Conservation (phyloP, 2,329 filamentous ascomycete species). For the Lachnellula cervina region DNA sequence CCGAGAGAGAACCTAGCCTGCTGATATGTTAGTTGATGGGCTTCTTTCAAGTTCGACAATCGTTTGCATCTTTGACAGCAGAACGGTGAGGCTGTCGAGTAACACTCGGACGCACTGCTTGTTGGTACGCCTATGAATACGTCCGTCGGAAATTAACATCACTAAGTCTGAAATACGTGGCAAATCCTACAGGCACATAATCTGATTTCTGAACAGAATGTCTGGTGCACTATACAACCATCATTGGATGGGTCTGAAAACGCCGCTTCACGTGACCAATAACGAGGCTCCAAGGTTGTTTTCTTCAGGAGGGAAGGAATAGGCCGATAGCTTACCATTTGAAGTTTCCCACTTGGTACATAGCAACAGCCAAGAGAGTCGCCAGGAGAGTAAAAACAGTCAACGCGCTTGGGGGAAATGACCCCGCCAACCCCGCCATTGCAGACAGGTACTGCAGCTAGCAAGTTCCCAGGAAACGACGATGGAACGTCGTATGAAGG, state of each 20-base stretch:
- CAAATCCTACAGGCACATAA: no score
- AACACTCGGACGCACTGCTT: no score
- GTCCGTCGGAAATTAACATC: no score
- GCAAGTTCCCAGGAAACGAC: neutral
- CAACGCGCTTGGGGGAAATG: conserved; percentile 1
- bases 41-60: no score
- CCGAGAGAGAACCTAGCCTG: conserved; percentile 2
- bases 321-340: conserved; percentile 18
- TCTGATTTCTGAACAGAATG: no score
- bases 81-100: no score
- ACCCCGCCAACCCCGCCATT: conserved; percentile 16
- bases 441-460: neutral
- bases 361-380: conserved; percentile 15
- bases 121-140: no score
- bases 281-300: neutral
- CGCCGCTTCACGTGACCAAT: no score
- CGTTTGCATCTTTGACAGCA: no score
- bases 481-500: neutral
- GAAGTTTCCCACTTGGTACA: conserved; percentile 16
- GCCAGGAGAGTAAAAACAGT: conserved; percentile 8
- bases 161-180: no score
- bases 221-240: no score
- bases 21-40: neutral
- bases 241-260: no score
- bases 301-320: neutral